Evolutionary conservation across 2,329 filamentous ascomycete species (phyloP).

Genomic region (Chaetomium olivaceum): DNA sequence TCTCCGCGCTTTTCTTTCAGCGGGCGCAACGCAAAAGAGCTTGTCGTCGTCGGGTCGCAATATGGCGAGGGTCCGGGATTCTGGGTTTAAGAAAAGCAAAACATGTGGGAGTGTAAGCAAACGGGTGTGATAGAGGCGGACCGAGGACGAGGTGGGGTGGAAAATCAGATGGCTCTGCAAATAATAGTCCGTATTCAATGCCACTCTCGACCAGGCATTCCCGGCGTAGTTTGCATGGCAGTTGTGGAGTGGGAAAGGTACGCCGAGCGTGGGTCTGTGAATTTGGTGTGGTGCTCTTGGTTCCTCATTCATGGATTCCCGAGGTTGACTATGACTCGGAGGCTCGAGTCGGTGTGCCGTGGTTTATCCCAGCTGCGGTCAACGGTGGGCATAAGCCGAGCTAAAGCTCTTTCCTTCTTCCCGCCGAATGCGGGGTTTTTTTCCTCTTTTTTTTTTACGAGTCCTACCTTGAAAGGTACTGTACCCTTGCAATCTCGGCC

Average conservation of each 20-base stretch:
- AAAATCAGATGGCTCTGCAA: slow-evolving; percentile 8
- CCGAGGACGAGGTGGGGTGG: slow-evolving; percentile 16
- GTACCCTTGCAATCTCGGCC: slow-evolving; percentile 1
- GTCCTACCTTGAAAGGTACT: background rate
- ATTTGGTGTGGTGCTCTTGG: slow-evolving; percentile 1
- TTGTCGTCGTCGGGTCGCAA: slow-evolving; percentile 15
- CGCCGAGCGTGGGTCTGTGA: background rate
- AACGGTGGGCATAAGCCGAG: slow-evolving; percentile 9
- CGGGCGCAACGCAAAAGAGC: background rate
- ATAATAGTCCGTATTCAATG: slow-evolving; percentile 5
- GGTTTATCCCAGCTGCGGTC: background rate
- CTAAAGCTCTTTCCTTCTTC: slow-evolving; percentile 16
- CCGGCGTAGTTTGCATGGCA: slow-evolving; percentile 13
- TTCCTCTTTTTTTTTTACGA: background rate
- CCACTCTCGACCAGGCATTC: slow-evolving; percentile 1
- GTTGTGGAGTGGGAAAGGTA: slow-evolving; percentile 6
- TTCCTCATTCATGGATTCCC: slow-evolving; percentile 1
- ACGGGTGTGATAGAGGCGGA: background rate
- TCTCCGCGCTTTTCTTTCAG: slow-evolving; percentile 9
- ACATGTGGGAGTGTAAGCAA: background rate
- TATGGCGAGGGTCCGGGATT: background rate
- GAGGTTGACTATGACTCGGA: background rate
- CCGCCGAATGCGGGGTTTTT: slow-evolving; percentile 26
- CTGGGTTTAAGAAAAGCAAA: background rate
- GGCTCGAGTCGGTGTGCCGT: background rate